phyloP scores from a whole-genome alignment of 2,329 filamentous ascomycete genomes.

The Stachybotrys elegans region DNA sequence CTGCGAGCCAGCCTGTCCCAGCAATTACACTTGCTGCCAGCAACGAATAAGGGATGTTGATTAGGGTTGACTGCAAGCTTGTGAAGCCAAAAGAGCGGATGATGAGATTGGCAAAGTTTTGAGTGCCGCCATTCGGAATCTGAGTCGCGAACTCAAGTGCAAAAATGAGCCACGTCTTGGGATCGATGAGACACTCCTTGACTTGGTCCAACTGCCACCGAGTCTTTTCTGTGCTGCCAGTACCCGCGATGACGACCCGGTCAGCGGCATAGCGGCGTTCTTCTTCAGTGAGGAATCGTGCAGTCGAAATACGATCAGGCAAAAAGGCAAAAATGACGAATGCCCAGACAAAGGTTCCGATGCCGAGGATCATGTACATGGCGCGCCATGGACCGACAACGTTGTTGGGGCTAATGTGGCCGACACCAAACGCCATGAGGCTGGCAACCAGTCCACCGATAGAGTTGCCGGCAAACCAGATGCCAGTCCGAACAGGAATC shows the following conservation, averaged over 20 bases:
- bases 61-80: constrained; percentile 10
- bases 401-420: constrained; percentile 14
- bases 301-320: constrained; percentile 17
- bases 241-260: constrained; percentile 26
- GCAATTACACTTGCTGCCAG: not conserved
- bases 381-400: constrained; percentile 20
- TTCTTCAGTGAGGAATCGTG: constrained; percentile 18
- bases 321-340: constrained; percentile 13
- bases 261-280: constrained; percentile 24
- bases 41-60: not conserved
- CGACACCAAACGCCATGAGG: constrained; percentile 23
- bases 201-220: constrained; percentile 17
- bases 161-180: constrained; percentile 20
- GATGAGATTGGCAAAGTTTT: constrained; percentile 20
- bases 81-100: constrained; percentile 18
- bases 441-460: constrained; percentile 20
- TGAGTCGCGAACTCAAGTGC: constrained; percentile 17
- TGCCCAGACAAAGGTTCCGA: constrained; percentile 15
- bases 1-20: not conserved
- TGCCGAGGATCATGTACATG: constrained; percentile 19
- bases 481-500: constrained; percentile 6
- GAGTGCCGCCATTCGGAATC: constrained; percentile 23
- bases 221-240: constrained; percentile 24
- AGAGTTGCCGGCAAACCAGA: constrained; percentile 23
- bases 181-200: constrained; percentile 17